These are phyloP conservation scores for Hericium alpestre DNA, from an alignment of 768 basidiomycete species.

Conservation along the genomic window DNA sequence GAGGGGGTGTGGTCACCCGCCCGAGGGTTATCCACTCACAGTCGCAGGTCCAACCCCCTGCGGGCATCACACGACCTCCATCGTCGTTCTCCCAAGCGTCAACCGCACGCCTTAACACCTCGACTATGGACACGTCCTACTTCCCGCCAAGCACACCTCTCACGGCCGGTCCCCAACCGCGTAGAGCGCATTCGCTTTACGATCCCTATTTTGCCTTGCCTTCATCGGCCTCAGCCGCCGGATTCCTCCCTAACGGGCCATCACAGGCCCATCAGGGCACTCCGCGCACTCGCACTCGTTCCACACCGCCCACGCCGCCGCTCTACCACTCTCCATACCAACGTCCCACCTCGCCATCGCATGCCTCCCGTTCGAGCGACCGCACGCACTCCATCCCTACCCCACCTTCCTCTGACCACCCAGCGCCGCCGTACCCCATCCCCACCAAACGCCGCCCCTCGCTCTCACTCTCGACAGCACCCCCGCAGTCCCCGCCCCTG, in stretches of 20 bases:
- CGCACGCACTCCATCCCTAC: constrained; percentile 43
- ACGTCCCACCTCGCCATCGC: constrained; percentile 32
- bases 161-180: background rate
- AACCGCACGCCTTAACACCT: background rate
- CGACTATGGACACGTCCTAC: constrained; percentile 1
- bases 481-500: constrained; percentile 18
- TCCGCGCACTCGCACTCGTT: constrained; percentile 11
- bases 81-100: constrained; percentile 10
- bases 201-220: constrained; percentile 4
- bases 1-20: constrained; percentile 78
- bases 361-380: constrained; percentile 14
- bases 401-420: constrained; percentile 28
- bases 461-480: constrained; percentile 16
- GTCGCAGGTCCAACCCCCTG: constrained; percentile 52
- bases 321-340: constrained; percentile 17
- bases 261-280: constrained; percentile 2
- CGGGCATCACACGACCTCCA: constrained; percentile 23
- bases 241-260: too few species aligned
- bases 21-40: constrained; percentile 83
- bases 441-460: constrained; percentile 23
- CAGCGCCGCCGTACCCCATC: background rate
- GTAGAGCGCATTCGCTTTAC: constrained; percentile 7
- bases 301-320: constrained; percentile 17
- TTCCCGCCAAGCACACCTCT: background rate
- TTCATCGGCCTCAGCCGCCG: too few species aligned